Evolutionary conservation across 164 flowering plant species (phyloP), one percentile per base, ranked within the genome.

Genomic region (Liriodendron chinense): DNA sequence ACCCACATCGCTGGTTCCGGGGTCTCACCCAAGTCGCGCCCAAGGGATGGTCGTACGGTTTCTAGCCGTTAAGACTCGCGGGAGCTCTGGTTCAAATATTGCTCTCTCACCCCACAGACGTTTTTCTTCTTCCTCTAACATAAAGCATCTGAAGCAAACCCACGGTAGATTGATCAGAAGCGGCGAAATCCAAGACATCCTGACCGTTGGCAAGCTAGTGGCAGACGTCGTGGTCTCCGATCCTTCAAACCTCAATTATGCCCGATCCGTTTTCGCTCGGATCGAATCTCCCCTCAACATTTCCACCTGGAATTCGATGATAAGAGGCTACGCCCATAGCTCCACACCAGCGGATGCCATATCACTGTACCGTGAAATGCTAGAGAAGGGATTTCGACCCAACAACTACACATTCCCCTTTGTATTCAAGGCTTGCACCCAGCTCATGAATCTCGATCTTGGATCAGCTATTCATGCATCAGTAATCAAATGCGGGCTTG

Each of bases 231-330:
- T 80, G 21, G 20, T 78, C 18, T 80, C 83, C 5, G 43, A 34
- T 34, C 43, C 43, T 34, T 74, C 66, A 1, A 77, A 78, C 73
- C 77, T 80, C 65, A 68, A 23, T 47, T 80, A 80, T 26, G 83
- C 80, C 62, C 65, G 76, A 68, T 78, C 73, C 1, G 69, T 80
- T 59, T 53, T 80, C 22, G 49, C 72, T 14, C 53, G 10, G 1
- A 74, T 80, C 57, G 47, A 47, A 0, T 65, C 66, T 26, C 74
- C 78, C 24, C 82, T 75, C 43, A 81, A 78, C 50, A 73, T 69
- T 1, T 81, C 75, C 77, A 81, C 78, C 76, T 81, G 83, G 83
- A 81, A 81, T 65, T 77, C 83, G 24, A 75, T 81, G 76, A 81
- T 81, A 24, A 81, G 80, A 47, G 83, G 78, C 43, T 78, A 81